Percentiles rank a stretch among this genome's conserved stretches.
Conservation (phyloP, 805 yeast species). For the Isabelozyma gotoi region DNA sequence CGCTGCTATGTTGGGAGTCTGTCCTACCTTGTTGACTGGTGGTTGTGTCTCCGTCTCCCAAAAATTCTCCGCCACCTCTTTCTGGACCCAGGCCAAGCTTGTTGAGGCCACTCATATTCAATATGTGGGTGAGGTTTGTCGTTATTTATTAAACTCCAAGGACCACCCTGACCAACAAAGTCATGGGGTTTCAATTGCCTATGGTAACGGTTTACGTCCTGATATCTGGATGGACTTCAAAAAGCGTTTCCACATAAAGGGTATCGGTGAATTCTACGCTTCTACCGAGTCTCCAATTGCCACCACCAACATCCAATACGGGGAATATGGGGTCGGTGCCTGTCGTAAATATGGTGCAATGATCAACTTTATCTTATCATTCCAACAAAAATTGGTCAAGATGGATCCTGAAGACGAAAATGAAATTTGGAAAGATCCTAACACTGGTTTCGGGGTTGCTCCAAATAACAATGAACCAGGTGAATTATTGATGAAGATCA, state of each 20-base stretch:
- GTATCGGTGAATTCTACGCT: conserved; percentile 89
- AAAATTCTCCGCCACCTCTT: conserved; percentile 78
- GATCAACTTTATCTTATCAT: conserved; percentile 50
- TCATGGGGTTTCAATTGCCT: conserved; percentile 68
- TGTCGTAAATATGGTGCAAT: conserved; percentile 75
- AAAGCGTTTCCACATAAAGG: conserved; percentile 67
- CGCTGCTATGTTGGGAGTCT: conserved; percentile 81
- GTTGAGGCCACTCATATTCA: conserved; percentile 78
- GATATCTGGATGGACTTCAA: conserved; percentile 88
- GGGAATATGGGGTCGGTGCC: conserved; percentile 83
- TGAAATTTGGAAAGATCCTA: conserved; percentile 65
- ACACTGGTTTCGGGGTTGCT: conserved; percentile 56
- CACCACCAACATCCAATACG: conserved; percentile 74
- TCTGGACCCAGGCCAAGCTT: conserved; percentile 85
- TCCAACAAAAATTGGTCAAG: conserved; percentile 60
- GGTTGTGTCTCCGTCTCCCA: conserved; percentile 76
- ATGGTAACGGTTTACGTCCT: conserved; percentile 87
- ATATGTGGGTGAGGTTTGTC: conserved; percentile 93
- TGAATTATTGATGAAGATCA: conserved; percentile 77
- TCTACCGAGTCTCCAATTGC: conserved; percentile 93
- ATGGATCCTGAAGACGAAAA: conserved; percentile 82
- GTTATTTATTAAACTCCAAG: conserved; percentile 72
- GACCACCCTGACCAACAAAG: conserved; percentile 61
- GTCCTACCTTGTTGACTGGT: conserved; percentile 65
- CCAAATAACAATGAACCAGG: conserved; percentile 73